Conservation (phyloP, 306 rosid genomes). For the Sicyos baderoa region DNA sequence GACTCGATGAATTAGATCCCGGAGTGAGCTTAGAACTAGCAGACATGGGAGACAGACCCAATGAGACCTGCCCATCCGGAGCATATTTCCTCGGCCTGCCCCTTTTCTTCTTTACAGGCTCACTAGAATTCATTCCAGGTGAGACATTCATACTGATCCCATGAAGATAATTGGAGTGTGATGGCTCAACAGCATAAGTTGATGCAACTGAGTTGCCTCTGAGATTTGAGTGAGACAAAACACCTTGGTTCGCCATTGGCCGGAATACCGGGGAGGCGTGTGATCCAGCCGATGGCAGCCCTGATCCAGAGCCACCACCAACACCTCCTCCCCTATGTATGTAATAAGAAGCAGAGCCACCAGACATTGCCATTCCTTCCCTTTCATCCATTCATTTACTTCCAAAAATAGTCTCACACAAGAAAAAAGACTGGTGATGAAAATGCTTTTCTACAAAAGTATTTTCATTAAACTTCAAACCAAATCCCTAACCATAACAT, state of each 20-base stretch:
- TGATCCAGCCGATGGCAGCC: conserved; percentile 42
- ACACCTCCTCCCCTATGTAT: conserved; percentile 70
- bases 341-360: conserved; percentile 78
- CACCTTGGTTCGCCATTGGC: conserved; percentile 42
- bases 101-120: conserved; percentile 73
- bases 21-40: conserved; percentile 41
- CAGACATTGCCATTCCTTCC: conserved; percentile 86
- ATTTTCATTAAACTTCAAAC: conserved; percentile 8
- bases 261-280: conserved; percentile 66
- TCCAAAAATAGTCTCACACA: conserved; percentile 25
- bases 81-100: conserved; percentile 94
- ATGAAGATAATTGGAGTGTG: conserved; percentile 37
- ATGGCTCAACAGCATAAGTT: conserved; percentile 49
- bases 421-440: conserved; percentile 1
- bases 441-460: not conserved
- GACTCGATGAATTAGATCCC: conserved; percentile 39
- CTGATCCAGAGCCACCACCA: conserved; percentile 46
- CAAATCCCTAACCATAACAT: conserved; percentile 22
- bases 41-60: conserved; percentile 68
- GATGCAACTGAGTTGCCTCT: conserved; percentile 45
- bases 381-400: conserved; percentile 98
- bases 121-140: conserved; percentile 46
- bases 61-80: conserved; percentile 64
- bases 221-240: conserved; percentile 52
- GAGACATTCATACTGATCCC: conserved; percentile 43